phyloP scores from a whole-genome alignment of 208 protist species.

The Trypanosoma congolense region DNA sequence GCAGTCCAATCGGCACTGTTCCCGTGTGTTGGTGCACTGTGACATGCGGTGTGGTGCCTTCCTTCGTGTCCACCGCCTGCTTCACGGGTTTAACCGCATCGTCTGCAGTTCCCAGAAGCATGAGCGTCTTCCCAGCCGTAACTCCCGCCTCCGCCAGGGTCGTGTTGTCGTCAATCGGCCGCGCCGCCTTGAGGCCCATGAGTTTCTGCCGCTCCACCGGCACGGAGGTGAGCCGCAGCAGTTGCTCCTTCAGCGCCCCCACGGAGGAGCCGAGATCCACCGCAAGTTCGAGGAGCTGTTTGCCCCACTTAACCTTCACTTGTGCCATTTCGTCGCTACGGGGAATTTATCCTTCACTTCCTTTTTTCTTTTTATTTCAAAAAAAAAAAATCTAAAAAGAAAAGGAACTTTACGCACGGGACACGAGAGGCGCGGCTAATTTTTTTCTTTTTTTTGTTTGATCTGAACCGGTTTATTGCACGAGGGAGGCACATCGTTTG shows the following conservation, averaged over 20 bases:
- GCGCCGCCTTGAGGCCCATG: constrained; percentile 51
- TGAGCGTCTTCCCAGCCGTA: constrained; percentile 50
- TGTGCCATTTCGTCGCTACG: constrained; percentile 19
- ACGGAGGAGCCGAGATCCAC: constrained; percentile 39
- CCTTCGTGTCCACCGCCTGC: constrained; percentile 3
- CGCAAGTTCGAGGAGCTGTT: constrained; percentile 50
- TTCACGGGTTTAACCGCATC: constrained; percentile 15
- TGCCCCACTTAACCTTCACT: constrained; percentile 81
- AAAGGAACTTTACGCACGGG: too few relatives aligned
- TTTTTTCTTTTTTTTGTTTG: too few relatives aligned
- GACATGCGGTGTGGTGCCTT: constrained; percentile 17
- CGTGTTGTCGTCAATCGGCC: constrained; percentile 21
- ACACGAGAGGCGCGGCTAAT: too few relatives aligned
- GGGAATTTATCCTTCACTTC: background rate
- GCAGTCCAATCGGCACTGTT: constrained; percentile 39
- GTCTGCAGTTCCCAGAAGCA: constrained; percentile 75
- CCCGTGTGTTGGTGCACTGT: constrained; percentile 10
- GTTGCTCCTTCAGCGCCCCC: constrained; percentile 39
- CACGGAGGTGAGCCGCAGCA: constrained; percentile 52
- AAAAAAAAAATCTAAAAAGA: too few relatives aligned
- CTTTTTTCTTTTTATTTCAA: constrained; percentile 7
- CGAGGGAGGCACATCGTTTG: too few relatives aligned
- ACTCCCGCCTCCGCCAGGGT: constrained; percentile 41
- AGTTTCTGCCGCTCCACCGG: constrained; percentile 84
- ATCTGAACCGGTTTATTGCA: too few relatives aligned